A percentile compares a stretch with the other conserved stretches of the same genome.
Evolutionary conservation across 345 rosid species (phyloP).

Genomic region (Eucalyptus brandiana): DNA sequence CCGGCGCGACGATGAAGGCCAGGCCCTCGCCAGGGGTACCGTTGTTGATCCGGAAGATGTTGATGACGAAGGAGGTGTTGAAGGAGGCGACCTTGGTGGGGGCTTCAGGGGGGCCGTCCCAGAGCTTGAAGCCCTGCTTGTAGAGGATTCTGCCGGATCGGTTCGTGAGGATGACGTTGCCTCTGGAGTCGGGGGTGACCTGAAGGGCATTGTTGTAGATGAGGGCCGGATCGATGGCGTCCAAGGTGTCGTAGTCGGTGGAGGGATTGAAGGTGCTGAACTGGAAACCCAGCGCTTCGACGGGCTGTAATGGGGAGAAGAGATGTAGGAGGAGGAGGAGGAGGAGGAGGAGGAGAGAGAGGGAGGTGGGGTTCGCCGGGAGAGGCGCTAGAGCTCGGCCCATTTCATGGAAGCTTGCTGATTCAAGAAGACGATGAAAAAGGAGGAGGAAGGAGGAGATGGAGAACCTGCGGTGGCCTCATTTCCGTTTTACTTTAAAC

Average conservation of each 20-base stretch:
- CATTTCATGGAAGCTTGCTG: background rate
- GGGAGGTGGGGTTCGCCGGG: background rate
- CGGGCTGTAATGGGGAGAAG: background rate
- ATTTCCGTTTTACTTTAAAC: background rate
- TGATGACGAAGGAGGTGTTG: conserved; percentile 19
- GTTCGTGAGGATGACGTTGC: background rate
- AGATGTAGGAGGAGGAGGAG: background rate
- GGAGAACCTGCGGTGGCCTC: background rate
- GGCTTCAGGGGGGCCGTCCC: background rate
- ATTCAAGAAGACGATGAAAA: background rate
- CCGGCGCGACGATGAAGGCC: conserved; percentile 22
- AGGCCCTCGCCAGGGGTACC: conserved; percentile 16
- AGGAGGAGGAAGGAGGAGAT: background rate
- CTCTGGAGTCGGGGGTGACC: conserved; percentile 22
- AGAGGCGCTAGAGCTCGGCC: background rate
- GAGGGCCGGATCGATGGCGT: background rate
- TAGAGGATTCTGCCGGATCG: conserved; percentile 15
- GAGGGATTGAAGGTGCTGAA: conserved; percentile 7
- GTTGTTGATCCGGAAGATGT: background rate
- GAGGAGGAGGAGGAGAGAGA: background rate
- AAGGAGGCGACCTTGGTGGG: conserved; percentile 11
- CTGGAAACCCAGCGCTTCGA: background rate
- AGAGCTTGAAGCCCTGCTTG: conserved; percentile 2
- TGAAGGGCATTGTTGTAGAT: conserved; percentile 17
- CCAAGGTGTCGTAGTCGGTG: too few species aligned